Percentiles rank a stretch among this genome's conserved stretches.
These are phyloP conservation scores for Tephrocybe sp. DNA, from an alignment of 768 basidiomycete genomes.

Conservation along the genomic window DNA sequence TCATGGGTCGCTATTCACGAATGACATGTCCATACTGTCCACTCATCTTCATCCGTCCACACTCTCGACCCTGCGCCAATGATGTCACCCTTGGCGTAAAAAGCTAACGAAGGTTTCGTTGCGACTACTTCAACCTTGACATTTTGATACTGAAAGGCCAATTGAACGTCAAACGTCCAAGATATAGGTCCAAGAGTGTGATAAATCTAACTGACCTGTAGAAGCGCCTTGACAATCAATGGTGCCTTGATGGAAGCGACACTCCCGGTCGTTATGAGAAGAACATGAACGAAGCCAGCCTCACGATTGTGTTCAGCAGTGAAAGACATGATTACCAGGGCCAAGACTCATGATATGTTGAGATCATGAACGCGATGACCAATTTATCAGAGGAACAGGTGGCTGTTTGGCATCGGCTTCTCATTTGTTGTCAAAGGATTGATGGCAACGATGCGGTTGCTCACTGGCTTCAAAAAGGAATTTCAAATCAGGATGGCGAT, in stretches of 20 bases:
- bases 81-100: slow-evolving; percentile 62
- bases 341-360: background rate
- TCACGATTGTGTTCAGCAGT: slow-evolving; percentile 39
- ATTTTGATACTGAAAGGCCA: slow-evolving; percentile 53
- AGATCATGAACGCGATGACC: background rate
- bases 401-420: background rate
- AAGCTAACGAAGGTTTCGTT: slow-evolving; percentile 73
- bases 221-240: slow-evolving; percentile 77
- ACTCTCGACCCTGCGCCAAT: slow-evolving; percentile 53
- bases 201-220: slow-evolving; percentile 38
- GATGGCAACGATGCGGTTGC: background rate
- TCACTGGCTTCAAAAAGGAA: background rate
- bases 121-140: slow-evolving; percentile 83
- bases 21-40: slow-evolving; percentile 59
- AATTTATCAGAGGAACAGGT: background rate
- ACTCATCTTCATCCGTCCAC: slow-evolving; percentile 93
- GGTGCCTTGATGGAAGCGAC: slow-evolving; percentile 95
- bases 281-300: slow-evolving; percentile 55
- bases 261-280: slow-evolving; percentile 90
- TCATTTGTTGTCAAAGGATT: background rate
- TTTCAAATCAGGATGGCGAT: background rate
- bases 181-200: background rate
- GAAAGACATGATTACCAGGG: slow-evolving; percentile 27
- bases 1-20: background rate
- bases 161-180: slow-evolving; percentile 1